phyloP scores from a whole-genome alignment of 2,329 filamentous ascomycete species.

The Xylariaceae sp. region DNA sequence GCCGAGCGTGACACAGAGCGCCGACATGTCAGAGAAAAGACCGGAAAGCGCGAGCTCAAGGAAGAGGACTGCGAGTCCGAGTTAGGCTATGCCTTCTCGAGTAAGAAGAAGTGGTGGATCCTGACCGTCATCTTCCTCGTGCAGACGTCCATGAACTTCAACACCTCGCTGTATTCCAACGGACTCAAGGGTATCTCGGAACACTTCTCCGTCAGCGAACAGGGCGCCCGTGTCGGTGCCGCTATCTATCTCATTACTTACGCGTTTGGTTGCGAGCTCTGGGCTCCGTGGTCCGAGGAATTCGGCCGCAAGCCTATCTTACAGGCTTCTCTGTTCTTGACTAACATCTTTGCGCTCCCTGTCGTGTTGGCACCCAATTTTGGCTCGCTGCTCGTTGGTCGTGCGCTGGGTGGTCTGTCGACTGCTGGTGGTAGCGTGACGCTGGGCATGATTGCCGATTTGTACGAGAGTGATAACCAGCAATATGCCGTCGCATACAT shows the following conservation, averaged over 20 bases:
- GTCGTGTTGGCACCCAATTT: slow-evolving; percentile 73
- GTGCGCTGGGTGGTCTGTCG: slow-evolving; percentile 64
- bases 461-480: slow-evolving; percentile 67
- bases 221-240: slow-evolving; percentile 68
- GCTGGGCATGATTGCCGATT: slow-evolving; percentile 69
- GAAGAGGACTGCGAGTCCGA: slow-evolving; percentile 58
- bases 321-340: slow-evolving; percentile 67
- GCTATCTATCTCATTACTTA: slow-evolving; percentile 77
- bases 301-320: slow-evolving; percentile 73
- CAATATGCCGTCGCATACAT: slow-evolving; percentile 74
- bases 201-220: slow-evolving; percentile 64
- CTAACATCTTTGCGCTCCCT: slow-evolving; percentile 73
- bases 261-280: slow-evolving; percentile 82
- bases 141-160: slow-evolving; percentile 76
- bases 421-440: slow-evolving; percentile 72
- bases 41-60: slow-evolving; percentile 27
- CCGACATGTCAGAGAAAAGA: slow-evolving; percentile 15
- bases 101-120: slow-evolving; percentile 67
- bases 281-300: slow-evolving; percentile 86
- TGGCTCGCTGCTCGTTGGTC: slow-evolving; percentile 64
- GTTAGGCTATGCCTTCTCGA: slow-evolving; percentile 59
- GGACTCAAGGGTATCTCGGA: slow-evolving; percentile 61
- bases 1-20: slow-evolving; percentile 20
- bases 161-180: slow-evolving; percentile 70
- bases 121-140: slow-evolving; percentile 70